A percentile compares a stretch with the other conserved stretches of the same genome.
Evolutionary conservation across 768 basidiomycete genomes (phyloP).

Genomic region (Trametes coccinea): DNA sequence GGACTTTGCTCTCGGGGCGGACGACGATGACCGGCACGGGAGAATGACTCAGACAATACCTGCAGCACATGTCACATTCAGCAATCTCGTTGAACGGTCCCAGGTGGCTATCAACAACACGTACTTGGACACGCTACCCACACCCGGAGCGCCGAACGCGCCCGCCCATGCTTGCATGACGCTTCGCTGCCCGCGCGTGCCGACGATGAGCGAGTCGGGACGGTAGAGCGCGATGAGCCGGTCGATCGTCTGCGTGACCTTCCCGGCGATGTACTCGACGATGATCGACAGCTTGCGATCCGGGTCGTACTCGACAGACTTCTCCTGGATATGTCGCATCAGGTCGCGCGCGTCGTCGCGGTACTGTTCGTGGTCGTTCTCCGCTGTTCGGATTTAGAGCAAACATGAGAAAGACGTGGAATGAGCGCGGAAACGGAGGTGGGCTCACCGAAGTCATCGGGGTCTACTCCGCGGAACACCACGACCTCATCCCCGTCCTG

Average conservation of each 20-base stretch:
- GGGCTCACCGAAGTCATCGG: conserved; percentile 73
- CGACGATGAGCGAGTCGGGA: conserved; percentile 91
- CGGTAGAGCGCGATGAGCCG: conserved; percentile 90
- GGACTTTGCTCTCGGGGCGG: conserved; percentile 82
- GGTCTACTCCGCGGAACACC: conserved; percentile 86
- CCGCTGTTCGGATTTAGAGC: conserved; percentile 33
- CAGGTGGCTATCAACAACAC: not conserved
- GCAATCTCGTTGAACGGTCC: no score
- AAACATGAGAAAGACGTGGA: no score
- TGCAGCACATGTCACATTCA: conserved; percentile 27
- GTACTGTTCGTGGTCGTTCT: conserved; percentile 74
- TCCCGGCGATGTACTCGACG: conserved; percentile 92
- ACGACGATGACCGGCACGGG: conserved; percentile 97
- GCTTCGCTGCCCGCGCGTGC: conserved; percentile 72
- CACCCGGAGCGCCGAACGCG: conserved; percentile 50
- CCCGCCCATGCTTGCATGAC: conserved; percentile 55
- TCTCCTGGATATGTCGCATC: conserved; percentile 77
- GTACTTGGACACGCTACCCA: conserved; percentile 64
- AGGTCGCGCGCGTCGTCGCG: conserved; percentile 86
- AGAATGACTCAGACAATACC: conserved; percentile 86
- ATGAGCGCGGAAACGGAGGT: not conserved
- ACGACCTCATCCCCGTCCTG: conserved; percentile 93
- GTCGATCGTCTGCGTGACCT: conserved; percentile 85
- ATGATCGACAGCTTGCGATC: conserved; percentile 88
- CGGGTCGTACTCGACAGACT: conserved; percentile 74